A percentile compares a stretch with the other conserved stretches of the same genome.
Evolutionary conservation across 202 grass and related monocot genomes (phyloP).

Genomic region (Zizania palustris): DNA sequence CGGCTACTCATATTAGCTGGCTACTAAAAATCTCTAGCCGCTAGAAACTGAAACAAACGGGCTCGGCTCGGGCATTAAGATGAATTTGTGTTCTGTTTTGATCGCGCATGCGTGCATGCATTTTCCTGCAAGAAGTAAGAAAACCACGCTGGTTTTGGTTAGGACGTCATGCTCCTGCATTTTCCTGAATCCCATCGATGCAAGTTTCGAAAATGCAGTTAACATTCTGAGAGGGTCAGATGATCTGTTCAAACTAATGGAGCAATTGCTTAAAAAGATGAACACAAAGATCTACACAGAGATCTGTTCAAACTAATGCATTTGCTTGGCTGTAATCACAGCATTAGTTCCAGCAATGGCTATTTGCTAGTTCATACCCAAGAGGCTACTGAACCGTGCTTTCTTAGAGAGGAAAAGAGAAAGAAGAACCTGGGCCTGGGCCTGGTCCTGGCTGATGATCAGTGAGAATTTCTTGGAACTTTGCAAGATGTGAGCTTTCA

Average conservation of each 20-base stretch:
- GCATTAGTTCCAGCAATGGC: background rate
- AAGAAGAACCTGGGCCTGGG: conserved; percentile 3
- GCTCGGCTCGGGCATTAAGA: too few species aligned
- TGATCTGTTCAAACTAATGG: background rate
- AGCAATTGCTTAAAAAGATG: too few species aligned
- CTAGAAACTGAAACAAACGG: too few species aligned
- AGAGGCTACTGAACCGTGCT: background rate
- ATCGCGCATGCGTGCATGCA: too few species aligned
- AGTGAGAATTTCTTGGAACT: background rate
- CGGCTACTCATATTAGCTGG: too few species aligned
- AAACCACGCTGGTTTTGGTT: background rate
- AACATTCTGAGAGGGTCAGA: background rate
- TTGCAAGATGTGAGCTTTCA: conserved; percentile 6
- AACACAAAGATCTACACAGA: conserved; percentile 39
- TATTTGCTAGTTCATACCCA: conserved; percentile 17
- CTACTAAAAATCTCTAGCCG: too few species aligned
- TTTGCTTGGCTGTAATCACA: background rate
- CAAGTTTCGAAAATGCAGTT: background rate
- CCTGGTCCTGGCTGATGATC: too few species aligned
- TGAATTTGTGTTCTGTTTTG: too few species aligned
- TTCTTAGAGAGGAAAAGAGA: conserved; percentile 25
- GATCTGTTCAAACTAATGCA: conserved; percentile 50
- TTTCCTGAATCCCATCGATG: background rate
- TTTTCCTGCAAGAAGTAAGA: background rate
- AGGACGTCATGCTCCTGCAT: background rate